Conservation (phyloP, 2,329 filamentous ascomycete genomes). For the Lasiodiplodia hormozganensis region DNA sequence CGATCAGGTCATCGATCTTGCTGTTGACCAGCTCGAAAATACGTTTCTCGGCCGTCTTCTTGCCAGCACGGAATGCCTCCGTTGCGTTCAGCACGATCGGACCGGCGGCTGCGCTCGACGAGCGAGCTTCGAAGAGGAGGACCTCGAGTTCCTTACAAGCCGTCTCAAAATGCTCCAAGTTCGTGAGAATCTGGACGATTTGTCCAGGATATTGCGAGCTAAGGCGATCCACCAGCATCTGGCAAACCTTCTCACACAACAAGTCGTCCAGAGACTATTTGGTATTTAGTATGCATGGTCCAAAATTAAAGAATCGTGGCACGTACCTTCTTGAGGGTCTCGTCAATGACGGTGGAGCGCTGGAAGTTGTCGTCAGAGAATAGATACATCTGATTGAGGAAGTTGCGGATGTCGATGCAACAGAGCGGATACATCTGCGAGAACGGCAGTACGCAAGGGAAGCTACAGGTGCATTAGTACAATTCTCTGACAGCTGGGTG, state of each 20-base stretch:
- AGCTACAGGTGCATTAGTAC: conserved; percentile 58
- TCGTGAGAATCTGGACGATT: conserved; percentile 98
- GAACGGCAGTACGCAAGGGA: conserved; percentile 95
- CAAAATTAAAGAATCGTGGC: neutral
- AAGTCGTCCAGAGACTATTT: conserved; percentile 82
- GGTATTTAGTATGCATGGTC: neutral
- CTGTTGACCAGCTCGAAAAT: conserved; percentile 99
- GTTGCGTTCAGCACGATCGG: conserved; percentile 83
- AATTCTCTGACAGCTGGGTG: conserved; percentile 28
- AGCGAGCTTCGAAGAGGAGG: conserved; percentile 82
- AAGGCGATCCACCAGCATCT: conserved; percentile 84
- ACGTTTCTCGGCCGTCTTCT: conserved; percentile 94
- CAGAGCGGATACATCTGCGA: conserved; percentile 99
- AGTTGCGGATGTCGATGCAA: conserved; percentile 97
- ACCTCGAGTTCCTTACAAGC: conserved; percentile 90
- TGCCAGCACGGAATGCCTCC: conserved; percentile 83
- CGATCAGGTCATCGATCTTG: conserved; percentile 96
- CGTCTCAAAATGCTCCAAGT: conserved; percentile 94
- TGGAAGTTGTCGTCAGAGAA: conserved; percentile 97
- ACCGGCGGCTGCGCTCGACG: conserved; percentile 79
- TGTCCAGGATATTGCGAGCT: conserved; percentile 94
- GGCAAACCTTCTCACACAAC: conserved; percentile 90
- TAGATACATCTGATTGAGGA: conserved; percentile 97
- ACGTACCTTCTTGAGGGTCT: conserved; percentile 78
- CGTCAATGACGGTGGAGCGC: conserved; percentile 86